Evolutionary conservation across 2,329 filamentous ascomycete genomes (phyloP), one percentile per base, ranked within the genome.

Genomic region (Pezicula carpinea): DNA sequence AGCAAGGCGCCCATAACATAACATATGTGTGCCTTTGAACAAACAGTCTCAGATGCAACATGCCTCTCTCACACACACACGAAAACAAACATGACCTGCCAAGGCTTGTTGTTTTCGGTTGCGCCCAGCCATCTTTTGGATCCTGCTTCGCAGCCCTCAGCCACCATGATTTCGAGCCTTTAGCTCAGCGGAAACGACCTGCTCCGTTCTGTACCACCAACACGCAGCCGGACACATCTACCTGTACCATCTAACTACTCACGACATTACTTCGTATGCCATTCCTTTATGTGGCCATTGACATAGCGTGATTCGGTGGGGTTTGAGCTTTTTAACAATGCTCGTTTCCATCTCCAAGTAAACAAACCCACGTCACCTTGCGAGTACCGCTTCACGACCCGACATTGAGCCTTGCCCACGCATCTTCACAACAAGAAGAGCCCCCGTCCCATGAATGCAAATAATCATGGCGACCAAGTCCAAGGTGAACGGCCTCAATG

Each of bases 401-500:
- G 42, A 51, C 50, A 43, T 21, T 22, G 29, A 41, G 40, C 31
- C 44, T 42, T 43, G 23, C n/a, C 33, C 41, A 19, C 47, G 36
- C 46, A 23, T 19, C 26, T 43, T 35, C 42, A 41, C 41, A 43
- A 49, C 50, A 45, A 46, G 39, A 45, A 46, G 39, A 40, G 21
- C 26, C 45, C 29, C 45, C 36, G 32, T 42, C 43, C 21, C 41
- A 36, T 22, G 31, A 49, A 34, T 36, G 18, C 29, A 26, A 39
- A 7, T 51, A 39, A 53, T 19, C 32, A 80, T 82, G 76, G 64
- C 76, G 49, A 59, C 71, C 57, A 80, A 76, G 61, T 59, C 70
- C 47, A 82, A 80, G 66, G 18, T 68, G 47, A 76, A 79, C 59
- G 67, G 76, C 44, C 69, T 82, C 61, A 80, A 77, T 64, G 76